These are phyloP conservation scores for Wickerhamomyces bovis DNA, from an alignment of 805 yeast genomes.

Conservation along the genomic window DNA sequence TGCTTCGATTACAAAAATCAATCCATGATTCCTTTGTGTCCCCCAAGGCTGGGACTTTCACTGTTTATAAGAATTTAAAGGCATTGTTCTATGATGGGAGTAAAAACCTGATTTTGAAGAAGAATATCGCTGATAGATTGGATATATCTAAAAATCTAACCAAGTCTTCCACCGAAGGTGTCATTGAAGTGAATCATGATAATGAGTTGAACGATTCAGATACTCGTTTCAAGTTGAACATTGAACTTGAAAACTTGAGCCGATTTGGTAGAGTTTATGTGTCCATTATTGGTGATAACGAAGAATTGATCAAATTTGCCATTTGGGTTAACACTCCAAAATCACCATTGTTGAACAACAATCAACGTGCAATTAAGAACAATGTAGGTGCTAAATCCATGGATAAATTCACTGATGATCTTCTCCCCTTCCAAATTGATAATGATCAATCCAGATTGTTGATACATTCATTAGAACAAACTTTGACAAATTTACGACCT, in stretches of 20 bases:
- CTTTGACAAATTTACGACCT: constrained; percentile 3
- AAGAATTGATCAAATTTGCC: constrained; percentile 1
- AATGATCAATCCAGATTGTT: constrained; percentile 7
- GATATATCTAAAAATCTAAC: neutral
- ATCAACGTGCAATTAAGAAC: neutral
- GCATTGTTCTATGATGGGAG: neutral
- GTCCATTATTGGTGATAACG: neutral
- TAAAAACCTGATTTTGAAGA: neutral
- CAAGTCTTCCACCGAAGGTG: neutral
- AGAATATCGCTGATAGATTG: neutral
- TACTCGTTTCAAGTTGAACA: neutral
- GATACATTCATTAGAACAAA: constrained; percentile 8
- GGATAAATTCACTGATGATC: neutral
- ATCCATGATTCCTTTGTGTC: neutral
- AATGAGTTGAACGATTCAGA: neutral
- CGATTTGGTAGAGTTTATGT: neutral
- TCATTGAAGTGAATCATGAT: neutral
- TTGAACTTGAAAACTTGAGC: neutral
- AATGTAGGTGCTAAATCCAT: neutral
- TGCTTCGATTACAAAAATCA: neutral
- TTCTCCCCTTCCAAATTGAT: constrained; percentile 2
- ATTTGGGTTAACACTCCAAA: neutral
- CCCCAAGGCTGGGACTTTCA: neutral
- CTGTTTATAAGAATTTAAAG: neutral
- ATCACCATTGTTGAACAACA: neutral